Base-by-base conservation (phyloP, 495 filamentous ascomycete species). In the Filosporella fistucella region DNA sequence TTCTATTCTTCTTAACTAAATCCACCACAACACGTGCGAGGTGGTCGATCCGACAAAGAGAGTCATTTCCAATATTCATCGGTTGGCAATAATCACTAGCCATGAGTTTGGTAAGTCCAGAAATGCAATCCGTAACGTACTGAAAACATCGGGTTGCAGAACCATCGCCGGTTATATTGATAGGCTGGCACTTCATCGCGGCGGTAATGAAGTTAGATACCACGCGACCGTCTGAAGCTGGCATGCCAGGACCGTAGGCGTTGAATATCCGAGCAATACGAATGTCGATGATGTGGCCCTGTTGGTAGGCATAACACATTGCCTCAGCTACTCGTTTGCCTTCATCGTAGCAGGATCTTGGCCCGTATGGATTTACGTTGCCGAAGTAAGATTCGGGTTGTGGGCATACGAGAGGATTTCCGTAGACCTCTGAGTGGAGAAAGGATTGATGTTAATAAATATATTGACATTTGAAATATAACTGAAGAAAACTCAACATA, bases 311-410 rank as follows among this genome's bases (percentile, higher is more conserved):
- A 13, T 25, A 43, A 7, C 14, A 16, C 3, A 43, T 21, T 14
- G 40, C 40, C 16, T 43, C 40, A 5, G 21, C 25, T 8, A 43
- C 25, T 43, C 40, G 40, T 43, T 43, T 43, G 18, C 40, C 40
- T 43, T 43, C 40, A 24, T 43, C 40, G 22, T 43, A 43, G 22
- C 40, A 43, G 14, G 40, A 22, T 30, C 40, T 21, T 12, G 40
- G 40, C 4, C 40, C 40, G 40, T 20, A 43, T 10, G 40, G 29
- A 18, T 43, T 43, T 3, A 30, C 25, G 16, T 43, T 43, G 13
- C 40, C 40, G 14, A 16, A 28, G 24, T 43, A 43, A 3, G 22
- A n/a, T 17, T 43, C 40, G 13, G 40, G 22, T 18, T 43, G 40
- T 3, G 40, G 40, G 22, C 9, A 43, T 3, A 43, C 13, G 16